Base-by-base conservation (phyloP, 495 filamentous ascomycete genomes). In the Aspergillus haitiensis region DNA sequence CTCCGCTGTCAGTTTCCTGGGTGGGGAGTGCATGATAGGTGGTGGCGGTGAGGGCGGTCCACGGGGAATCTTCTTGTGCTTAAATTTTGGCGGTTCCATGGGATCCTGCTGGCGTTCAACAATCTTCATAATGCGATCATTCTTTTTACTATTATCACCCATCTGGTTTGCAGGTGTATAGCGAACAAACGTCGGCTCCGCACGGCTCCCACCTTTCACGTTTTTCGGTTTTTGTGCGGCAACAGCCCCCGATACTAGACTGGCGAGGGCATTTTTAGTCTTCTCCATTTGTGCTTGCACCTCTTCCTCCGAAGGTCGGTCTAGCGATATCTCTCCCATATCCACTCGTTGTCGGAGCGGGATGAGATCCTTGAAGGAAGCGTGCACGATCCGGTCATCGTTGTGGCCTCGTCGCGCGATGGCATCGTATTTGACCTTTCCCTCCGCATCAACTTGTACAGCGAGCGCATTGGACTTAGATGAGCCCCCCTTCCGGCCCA, bases 71-170 rank as follows among this genome's bases (percentile, higher is more conserved):
- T 97, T 97, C 79, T 97, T 97, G 71, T 96, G 89, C 71, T 97
- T 98, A 75, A 97, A 97, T 66, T 97, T 97, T 2, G 94, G 94
- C 12, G 95, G 95, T 68, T 97, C 95, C 90, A 99, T 94, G 0
- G 94, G 94, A 78, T 99, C 94, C 60, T 87, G 84, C 75, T 97
- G 94, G 39, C 91, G 80, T 70, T 97, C 91, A 45, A 97, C 90
- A 69, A 99, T 98, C 78, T 98, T 98, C 84, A 99, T 93, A 62
- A 99, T 96, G 11, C 95, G 87, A 65, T 97, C 92, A 65, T 93
- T 93, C 75, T 94, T 94, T 68, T 84, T 85, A 8, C 82, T 82
- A 42, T 82, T 91, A 73, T 97, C 91, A 7, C 94, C 94, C 91
- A 99, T 97, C 79, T 99, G 94, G 64, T 93, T 92, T 6, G 91